Evolutionary conservation across 2,329 filamentous ascomycete genomes (phyloP).

Genomic region (Beauveria pseudobassiana): DNA sequence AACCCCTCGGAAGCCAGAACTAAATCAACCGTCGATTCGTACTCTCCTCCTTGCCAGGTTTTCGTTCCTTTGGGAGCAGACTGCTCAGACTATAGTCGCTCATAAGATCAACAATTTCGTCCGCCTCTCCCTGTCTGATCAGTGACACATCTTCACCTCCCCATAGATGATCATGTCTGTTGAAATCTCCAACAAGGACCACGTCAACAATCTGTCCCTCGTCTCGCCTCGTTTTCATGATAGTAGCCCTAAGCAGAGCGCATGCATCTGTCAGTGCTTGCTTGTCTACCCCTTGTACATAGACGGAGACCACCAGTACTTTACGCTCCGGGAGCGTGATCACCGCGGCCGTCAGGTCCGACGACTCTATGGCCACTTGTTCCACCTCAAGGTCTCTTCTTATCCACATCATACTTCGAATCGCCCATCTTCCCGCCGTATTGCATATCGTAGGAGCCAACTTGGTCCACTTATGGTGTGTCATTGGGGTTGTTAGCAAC

Average conservation of each 20-base stretch:
- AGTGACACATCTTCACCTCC: constrained; percentile 15
- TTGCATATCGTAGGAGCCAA: constrained; percentile 11
- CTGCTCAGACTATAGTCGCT: constrained; percentile 24
- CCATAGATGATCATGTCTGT: constrained; percentile 16
- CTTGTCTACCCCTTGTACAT: constrained; percentile 8
- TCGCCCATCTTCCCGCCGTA: constrained; percentile 15
- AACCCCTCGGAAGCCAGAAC: constrained; percentile 18
- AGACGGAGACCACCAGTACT: constrained; percentile 9
- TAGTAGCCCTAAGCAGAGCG: neutral
- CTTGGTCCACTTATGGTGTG: constrained; percentile 14
- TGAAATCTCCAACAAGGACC: constrained; percentile 16
- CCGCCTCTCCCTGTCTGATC: constrained; percentile 26
- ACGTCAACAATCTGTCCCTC: constrained; percentile 4
- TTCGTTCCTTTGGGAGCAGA: constrained; percentile 27
- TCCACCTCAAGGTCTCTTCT: constrained; percentile 13
- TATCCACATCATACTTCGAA: constrained; percentile 17
- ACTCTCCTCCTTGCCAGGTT: constrained; percentile 22
- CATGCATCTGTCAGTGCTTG: constrained; percentile 4
- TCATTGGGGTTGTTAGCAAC: constrained; percentile 15
- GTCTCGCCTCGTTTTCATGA: constrained; percentile 5
- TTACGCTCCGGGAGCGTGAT: neutral
- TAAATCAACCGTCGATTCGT: constrained; percentile 20
- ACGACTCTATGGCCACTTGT: constrained; percentile 12
- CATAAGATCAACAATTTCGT: constrained; percentile 29
- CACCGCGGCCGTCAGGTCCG: constrained; percentile 11